These are phyloP conservation scores for barley (Hordeum vulgare) DNA, from an alignment of 176 grass and related monocot genomes.

Conservation along the genomic window MorexV3_pseudomolecules_assembly NC_058522.1:404842857-404843356, in stretches of 20 bases:
- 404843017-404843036: conserved; percentile 62
- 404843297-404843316: not conserved
- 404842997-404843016: conserved; percentile 88
- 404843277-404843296: not conserved
- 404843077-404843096: conserved; percentile 37
- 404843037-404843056: conserved; percentile 79
- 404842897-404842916: not conserved
- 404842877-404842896: not conserved
- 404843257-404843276: not conserved
- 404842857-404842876: not conserved
- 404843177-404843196: not conserved
- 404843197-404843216: not conserved
- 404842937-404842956: not conserved
- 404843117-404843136: not conserved
- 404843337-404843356: too few relatives aligned
- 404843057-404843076: conserved; percentile 52
- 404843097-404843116: not conserved
- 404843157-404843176: not conserved
- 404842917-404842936: not conserved
- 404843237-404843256: not conserved
- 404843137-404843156: not conserved
- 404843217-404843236: not conserved
- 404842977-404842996: conserved; percentile 70
- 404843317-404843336: not conserved
- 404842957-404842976: conserved; percentile 76